These are phyloP conservation scores for Pinus tabuliformis DNA, from an alignment of 75 land plant species.

Conservation along the genomic window DNA sequence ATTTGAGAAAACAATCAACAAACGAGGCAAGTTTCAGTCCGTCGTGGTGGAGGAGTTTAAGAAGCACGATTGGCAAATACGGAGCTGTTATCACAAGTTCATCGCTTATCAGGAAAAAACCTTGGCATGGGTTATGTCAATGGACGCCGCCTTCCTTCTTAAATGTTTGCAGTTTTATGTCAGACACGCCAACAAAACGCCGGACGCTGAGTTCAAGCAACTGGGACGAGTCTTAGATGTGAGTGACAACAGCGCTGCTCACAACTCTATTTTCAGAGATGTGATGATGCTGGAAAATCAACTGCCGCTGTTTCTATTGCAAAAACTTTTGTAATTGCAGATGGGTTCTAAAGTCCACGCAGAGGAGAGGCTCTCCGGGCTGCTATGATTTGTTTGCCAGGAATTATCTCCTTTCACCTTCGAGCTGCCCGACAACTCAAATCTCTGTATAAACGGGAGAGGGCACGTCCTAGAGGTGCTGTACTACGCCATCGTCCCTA, in stretches of 20 bases:
- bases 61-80: background rate
- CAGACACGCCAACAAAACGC: background rate
- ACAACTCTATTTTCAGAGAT: slow-evolving; percentile 21
- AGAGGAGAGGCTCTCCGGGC: too few relatives aligned
- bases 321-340: slow-evolving; percentile 26
- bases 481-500: too few relatives aligned
- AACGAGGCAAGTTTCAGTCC: background rate
- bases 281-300: slow-evolving; percentile 68
- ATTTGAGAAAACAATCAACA: background rate
- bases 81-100: background rate
- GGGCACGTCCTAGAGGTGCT: too few relatives aligned
- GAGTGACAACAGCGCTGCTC: slow-evolving; percentile 17
- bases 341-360: background rate
- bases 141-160: slow-evolving; percentile 8
- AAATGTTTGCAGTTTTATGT: slow-evolving; percentile 6
- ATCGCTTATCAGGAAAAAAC: background rate
- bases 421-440: too few relatives aligned
- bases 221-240: background rate
- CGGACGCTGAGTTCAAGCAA: background rate
- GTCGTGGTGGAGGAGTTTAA: background rate
- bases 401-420: too few relatives aligned
- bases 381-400: too few relatives aligned
- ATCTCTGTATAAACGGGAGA: too few relatives aligned
- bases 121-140: background rate
- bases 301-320: slow-evolving; percentile 48